Evolutionary conservation across 2,329 filamentous ascomycete genomes (phyloP).

Genomic region (Talaromyces verruculosus): DNA sequence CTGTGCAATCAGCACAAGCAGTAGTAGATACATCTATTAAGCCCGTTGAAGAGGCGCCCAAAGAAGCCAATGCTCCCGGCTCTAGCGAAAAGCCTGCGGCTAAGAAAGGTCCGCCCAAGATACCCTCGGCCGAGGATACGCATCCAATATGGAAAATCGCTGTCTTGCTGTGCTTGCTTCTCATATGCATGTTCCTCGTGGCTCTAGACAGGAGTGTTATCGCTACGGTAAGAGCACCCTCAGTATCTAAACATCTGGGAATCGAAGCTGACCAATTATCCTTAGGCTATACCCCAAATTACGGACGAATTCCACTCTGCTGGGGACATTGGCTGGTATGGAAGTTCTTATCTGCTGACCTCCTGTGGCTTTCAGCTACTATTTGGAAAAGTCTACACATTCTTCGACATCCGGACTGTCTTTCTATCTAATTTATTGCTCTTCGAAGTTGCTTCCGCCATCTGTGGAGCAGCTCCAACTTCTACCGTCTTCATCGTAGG

Average conservation of each 20-base stretch:
- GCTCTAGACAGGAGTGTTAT: slow-evolving; percentile 11
- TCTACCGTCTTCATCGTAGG: slow-evolving; percentile 34
- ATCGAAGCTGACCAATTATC: background rate
- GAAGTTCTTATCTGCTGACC: slow-evolving; percentile 45
- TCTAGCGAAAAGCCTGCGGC: background rate
- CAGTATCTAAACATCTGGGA: background rate
- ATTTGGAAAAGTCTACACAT: slow-evolving; percentile 49
- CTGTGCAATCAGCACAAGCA: background rate
- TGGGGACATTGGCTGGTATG: slow-evolving; percentile 41
- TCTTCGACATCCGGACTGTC: slow-evolving; percentile 34
- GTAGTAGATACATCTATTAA: background rate
- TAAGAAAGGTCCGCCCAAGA: background rate
- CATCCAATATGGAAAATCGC: slow-evolving; percentile 4
- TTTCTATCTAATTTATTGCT: slow-evolving; percentile 25
- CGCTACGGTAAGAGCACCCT: background rate
- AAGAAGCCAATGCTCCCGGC: background rate
- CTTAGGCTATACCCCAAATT: slow-evolving; percentile 26
- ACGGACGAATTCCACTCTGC: slow-evolving; percentile 38
- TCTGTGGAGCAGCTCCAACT: slow-evolving; percentile 41
- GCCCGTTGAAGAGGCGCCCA: background rate
- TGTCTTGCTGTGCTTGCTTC: background rate
- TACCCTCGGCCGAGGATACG: background rate
- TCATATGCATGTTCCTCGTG: slow-evolving; percentile 10
- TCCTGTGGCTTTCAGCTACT: slow-evolving; percentile 35
- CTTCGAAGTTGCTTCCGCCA: slow-evolving; percentile 48